phyloP scores from a whole-genome alignment of 208 protist genomes.

The Crithidia brevicula region DNA sequence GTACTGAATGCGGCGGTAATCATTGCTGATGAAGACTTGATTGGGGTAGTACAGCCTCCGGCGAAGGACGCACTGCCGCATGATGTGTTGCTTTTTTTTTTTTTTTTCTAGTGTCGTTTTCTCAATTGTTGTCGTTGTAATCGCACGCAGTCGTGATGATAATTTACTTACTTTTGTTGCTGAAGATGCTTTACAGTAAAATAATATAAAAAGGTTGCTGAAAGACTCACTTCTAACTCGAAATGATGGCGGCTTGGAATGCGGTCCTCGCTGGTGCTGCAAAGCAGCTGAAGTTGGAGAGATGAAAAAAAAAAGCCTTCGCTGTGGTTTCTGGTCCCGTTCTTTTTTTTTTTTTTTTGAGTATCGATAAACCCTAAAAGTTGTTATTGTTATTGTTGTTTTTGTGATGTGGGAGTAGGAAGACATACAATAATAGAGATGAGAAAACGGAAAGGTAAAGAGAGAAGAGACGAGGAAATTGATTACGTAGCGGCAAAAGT shows the following conservation, averaged over 20 bases:
- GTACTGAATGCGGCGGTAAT: conserved; percentile 20
- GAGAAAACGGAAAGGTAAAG: conserved; percentile 17
- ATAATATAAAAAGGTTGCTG: no score
- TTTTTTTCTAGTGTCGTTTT: neutral
- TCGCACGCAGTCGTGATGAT: neutral
- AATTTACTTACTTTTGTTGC: no score
- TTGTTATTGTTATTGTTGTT: neutral
- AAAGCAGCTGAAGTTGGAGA: no score
- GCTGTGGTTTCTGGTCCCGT: no score
- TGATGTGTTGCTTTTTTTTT: neutral
- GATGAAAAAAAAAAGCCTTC: no score
- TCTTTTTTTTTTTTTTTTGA: neutral
- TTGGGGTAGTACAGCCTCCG: conserved; percentile 40
- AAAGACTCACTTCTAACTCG: no score
- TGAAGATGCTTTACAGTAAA: no score
- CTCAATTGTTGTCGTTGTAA: neutral
- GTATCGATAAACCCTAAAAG: no score
- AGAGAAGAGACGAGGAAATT: conserved; percentile 7
- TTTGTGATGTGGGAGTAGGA: neutral
- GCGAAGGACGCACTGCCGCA: conserved; percentile 16
- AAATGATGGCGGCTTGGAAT: no score
- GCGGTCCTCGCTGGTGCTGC: no score
- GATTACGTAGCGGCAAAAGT: no score
- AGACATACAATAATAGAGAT: conserved; percentile 16
- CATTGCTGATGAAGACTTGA: conserved; percentile 27